These are phyloP conservation scores for Aureobasidium sp. DNA, from an alignment of 2,329 filamentous ascomycete species.

Conservation along the genomic window DNA sequence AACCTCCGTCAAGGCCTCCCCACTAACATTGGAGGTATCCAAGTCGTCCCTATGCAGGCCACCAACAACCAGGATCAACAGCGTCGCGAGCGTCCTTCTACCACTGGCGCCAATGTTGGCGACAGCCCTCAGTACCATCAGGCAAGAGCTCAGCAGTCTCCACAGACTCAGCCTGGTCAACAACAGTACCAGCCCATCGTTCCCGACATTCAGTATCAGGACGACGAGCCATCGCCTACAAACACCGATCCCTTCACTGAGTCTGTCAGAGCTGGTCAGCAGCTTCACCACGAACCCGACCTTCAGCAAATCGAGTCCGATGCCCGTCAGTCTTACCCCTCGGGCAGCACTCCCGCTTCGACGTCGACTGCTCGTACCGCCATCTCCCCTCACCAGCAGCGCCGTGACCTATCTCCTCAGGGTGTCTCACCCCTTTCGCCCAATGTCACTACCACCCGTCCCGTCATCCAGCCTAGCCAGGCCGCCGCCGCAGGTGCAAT, in stretches of 20 bases:
- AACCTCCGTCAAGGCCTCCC: constrained; percentile 83
- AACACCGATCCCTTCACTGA: constrained; percentile 59
- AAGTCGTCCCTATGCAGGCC: constrained; percentile 88
- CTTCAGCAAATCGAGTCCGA: constrained; percentile 27
- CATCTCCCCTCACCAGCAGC: constrained; percentile 16
- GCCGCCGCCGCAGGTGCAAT: not conserved
- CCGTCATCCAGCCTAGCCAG: not conserved
- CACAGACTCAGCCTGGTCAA: not conserved
- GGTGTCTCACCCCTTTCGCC: not conserved
- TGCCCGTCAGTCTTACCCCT: constrained; percentile 27
- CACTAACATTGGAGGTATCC: constrained; percentile 84
- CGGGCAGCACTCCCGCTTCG: constrained; percentile 18
- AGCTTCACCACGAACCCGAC: constrained; percentile 33
- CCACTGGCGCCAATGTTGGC: constrained; percentile 27
- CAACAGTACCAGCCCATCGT: constrained; percentile 6
- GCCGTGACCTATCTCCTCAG: constrained; percentile 6
- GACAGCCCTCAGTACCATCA: not conserved
- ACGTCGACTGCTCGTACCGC: constrained; percentile 23
- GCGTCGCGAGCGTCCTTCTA: constrained; percentile 31
- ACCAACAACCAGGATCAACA: constrained; percentile 49
- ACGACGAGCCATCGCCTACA: constrained; percentile 48
- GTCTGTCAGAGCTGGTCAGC: constrained; percentile 29
- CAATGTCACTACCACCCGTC: not conserved
- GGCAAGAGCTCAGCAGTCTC: constrained; percentile 2
- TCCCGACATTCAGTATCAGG: constrained; percentile 24